Percentiles rank a stretch among this genome's conserved stretches.
Evolutionary conservation across 305 asterid species (phyloP).

Genomic region (Withania somnifera): DNA sequence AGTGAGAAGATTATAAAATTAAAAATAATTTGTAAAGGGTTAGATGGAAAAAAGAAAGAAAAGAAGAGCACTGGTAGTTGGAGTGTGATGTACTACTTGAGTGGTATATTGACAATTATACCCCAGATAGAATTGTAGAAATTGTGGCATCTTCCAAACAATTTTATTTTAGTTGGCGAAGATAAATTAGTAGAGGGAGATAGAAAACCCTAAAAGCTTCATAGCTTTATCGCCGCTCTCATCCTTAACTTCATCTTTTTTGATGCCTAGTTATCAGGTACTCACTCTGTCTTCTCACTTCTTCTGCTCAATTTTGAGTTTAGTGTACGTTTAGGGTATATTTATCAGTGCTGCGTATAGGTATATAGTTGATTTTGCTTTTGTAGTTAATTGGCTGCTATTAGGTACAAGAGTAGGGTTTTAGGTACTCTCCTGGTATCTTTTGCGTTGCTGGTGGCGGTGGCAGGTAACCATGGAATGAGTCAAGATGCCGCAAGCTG

Average conservation of each 20-base stretch:
- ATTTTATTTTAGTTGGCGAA: background rate
- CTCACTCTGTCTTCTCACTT: background rate
- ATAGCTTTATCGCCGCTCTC: slow-evolving; percentile 1
- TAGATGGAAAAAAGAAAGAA: too few relatives aligned
- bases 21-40: too few relatives aligned
- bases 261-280: background rate
- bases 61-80: too few relatives aligned
- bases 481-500: too few relatives aligned
- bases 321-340: background rate
- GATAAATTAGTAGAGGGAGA: background rate
- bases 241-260: background rate
- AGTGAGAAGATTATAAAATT: too few relatives aligned
- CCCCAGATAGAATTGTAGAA: background rate
- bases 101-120: too few relatives aligned
- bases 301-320: background rate
- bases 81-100: too few relatives aligned
- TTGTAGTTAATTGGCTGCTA: background rate
- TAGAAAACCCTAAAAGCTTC: background rate
- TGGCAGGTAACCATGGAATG: too few relatives aligned
- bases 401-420: background rate
- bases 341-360: background rate
- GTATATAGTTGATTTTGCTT: background rate
- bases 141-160: background rate
- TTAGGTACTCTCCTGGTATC: background rate
- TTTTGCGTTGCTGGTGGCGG: too few relatives aligned